A percentile compares a stretch with the other conserved stretches of the same genome.
Conservation (phyloP, 2,329 filamentous ascomycete genomes). For the Helotiales sp. region DNA sequence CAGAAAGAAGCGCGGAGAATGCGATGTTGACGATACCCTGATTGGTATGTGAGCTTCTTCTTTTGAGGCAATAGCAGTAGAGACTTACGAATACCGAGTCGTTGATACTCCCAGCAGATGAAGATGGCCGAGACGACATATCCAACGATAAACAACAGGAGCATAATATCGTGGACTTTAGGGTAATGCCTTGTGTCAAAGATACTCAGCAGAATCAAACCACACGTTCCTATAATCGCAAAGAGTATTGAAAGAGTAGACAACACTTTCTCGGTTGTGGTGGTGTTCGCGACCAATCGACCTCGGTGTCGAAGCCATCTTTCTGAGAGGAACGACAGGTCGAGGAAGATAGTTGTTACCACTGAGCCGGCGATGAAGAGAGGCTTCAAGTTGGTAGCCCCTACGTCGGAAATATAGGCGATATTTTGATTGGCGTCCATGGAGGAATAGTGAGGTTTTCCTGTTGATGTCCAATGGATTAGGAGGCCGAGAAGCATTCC, state of each 20-base stretch:
- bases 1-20: slow-evolving; percentile 79
- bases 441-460: slow-evolving; percentile 57
- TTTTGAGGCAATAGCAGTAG: not conserved
- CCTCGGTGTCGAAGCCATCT: slow-evolving; percentile 82
- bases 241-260: slow-evolving; percentile 62
- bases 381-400: slow-evolving; percentile 64
- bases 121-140: slow-evolving; percentile 86
- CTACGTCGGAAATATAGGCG: slow-evolving; percentile 72
- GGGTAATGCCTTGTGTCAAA: slow-evolving; percentile 78
- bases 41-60: not conserved
- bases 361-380: slow-evolving; percentile 74
- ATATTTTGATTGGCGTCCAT: slow-evolving; percentile 61
- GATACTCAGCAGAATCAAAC: slow-evolving; percentile 79
- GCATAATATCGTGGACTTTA: slow-evolving; percentile 70
- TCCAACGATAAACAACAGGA: slow-evolving; percentile 80
- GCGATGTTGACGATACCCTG: slow-evolving; percentile 71
- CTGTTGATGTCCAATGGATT: slow-evolving; percentile 57
- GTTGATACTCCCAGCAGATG: slow-evolving; percentile 87
- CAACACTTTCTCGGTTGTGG: slow-evolving; percentile 61
- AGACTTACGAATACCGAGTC: slow-evolving; percentile 68
- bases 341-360: slow-evolving; percentile 76
- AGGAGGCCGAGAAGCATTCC: slow-evolving; percentile 29
- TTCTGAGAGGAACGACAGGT: slow-evolving; percentile 77
- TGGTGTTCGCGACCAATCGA: slow-evolving; percentile 73
- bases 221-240: slow-evolving; percentile 73